Conservation (phyloP, 805 yeast species). For the Candida fluviatilis region DNA sequence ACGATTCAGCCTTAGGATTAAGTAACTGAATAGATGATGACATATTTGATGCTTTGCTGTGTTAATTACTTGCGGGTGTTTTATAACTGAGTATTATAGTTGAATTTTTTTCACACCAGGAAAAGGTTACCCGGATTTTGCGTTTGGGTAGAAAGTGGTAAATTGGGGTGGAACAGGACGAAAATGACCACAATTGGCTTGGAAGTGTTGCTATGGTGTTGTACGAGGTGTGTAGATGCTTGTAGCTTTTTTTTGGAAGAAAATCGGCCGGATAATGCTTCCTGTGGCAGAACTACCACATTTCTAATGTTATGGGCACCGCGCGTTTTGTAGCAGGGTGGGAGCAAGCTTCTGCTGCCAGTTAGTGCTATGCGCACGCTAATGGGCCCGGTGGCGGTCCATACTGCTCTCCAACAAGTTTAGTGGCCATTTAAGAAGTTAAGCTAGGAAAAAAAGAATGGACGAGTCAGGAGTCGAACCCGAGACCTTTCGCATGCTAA, state of each 20-base stretch:
- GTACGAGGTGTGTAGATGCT: too few species aligned
- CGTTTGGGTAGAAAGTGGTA: not conserved
- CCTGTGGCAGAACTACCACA: too few species aligned
- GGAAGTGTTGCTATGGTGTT: too few species aligned
- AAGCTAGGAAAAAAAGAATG: constrained; percentile 13
- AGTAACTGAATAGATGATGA: constrained; percentile 72
- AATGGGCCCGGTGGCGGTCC: too few species aligned
- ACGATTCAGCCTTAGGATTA: constrained; percentile 97
- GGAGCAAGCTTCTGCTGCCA: too few species aligned
- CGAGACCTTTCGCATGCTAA: constrained; percentile 48
- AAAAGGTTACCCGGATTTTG: not conserved
- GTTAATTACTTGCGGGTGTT: not conserved
- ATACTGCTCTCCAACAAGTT: too few species aligned
- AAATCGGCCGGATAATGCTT: too few species aligned
- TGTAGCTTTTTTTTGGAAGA: too few species aligned
- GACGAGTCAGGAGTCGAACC: constrained; percentile 43
- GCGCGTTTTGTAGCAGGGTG: too few species aligned
- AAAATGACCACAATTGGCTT: not conserved
- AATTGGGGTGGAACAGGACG: not conserved
- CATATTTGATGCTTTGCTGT: not conserved
- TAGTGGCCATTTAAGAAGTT: too few species aligned
- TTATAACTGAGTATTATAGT: not conserved
- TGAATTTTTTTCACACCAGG: not conserved
- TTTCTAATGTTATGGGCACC: too few species aligned
- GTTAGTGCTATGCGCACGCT: too few species aligned